phyloP scores from a whole-genome alignment of 306 rosid species.

The Pyrus bretschneideri region DNA sequence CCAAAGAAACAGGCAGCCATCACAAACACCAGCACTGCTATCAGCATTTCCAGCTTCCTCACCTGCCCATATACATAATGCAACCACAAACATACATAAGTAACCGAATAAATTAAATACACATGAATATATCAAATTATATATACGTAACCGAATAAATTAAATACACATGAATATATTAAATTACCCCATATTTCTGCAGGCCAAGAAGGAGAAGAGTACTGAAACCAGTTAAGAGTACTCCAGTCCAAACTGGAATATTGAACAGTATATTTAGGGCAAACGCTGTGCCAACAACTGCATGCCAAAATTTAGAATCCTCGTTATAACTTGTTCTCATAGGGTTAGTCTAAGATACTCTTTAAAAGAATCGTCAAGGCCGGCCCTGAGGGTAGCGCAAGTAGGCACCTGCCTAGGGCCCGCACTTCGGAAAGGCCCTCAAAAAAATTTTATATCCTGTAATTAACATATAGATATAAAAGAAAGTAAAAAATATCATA shows the following conservation, averaged over 20 bases:
- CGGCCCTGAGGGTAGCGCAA: too few relatives aligned
- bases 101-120: too few relatives aligned
- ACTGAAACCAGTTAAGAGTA: constrained; percentile 63
- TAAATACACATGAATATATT: too few relatives aligned
- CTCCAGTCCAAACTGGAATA: constrained; percentile 80
- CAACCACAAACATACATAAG: neutral
- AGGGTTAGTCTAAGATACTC: neutral
- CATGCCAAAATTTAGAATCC: neutral
- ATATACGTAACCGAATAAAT: too few relatives aligned
- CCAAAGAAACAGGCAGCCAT: constrained; percentile 92
- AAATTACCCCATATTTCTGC: constrained; percentile 70
- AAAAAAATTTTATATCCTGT: too few relatives aligned
- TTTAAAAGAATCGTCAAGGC: neutral
- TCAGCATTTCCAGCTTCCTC: constrained; percentile 68
- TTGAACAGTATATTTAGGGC: constrained; percentile 71
- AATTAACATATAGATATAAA: too few relatives aligned
- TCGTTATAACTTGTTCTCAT: too few relatives aligned
- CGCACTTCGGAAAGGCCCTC: too few relatives aligned
- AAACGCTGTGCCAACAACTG: constrained; percentile 92
- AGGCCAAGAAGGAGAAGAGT: constrained; percentile 76
- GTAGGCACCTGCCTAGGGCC: too few relatives aligned
- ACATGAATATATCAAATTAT: neutral
- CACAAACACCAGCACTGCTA: constrained; percentile 45
- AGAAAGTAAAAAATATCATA: too few relatives aligned
- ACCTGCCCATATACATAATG: constrained; percentile 20